Evolutionary conservation across 768 basidiomycete species (phyloP), one percentile per base, ranked within the genome.

Genomic region (Agrocybe pediades): DNA sequence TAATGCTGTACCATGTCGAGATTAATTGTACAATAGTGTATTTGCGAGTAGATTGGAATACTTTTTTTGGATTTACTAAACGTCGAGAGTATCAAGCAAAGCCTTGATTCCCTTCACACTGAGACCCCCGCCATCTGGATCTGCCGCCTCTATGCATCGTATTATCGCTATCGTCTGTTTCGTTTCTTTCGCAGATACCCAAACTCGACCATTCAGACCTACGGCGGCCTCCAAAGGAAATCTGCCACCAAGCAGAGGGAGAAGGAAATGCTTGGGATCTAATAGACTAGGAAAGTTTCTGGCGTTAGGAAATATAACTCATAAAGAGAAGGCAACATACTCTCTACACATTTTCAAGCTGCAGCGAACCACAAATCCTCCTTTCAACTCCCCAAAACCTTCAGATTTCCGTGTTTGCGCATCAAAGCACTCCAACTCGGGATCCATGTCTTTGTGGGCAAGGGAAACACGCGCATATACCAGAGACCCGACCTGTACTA

Each of bases 371-470:
- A 97, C 65, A 62, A 96, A 90, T 1, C 96, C 96, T 7, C 87
- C 90, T 59, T 91, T 94, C 30, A 99, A 79, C 60, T 95, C 95
- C 1, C 97, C 97, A 61, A 91, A 98, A 0, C 94, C 96, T 55
- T 92, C 92, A 1, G 94, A 75, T 70, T 97, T 98, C 58, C 85
- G 87, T 21, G 92, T 93, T 61, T 94, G 89, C 1, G 93, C 91
- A 64, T 98, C 92, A 62, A 97, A 92, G 68, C 97, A 99, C 66
- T 97, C 94, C 8, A 99, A 75, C 65, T 99, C 97, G 1, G 97
- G 95, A 50, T 99, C 97, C 91, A 98, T 95, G 68, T 98, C 95
- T 64, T 94, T 91, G 65, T 95, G 93, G 5, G 97, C 95, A 19
- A 96, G 75, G 13, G 94, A 94, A 25, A 99, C 87, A 21, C 95